These are phyloP conservation scores for Nannizziopsis barbatae DNA, from an alignment of 2,329 filamentous ascomycete genomes.

Conservation along the genomic window DNA sequence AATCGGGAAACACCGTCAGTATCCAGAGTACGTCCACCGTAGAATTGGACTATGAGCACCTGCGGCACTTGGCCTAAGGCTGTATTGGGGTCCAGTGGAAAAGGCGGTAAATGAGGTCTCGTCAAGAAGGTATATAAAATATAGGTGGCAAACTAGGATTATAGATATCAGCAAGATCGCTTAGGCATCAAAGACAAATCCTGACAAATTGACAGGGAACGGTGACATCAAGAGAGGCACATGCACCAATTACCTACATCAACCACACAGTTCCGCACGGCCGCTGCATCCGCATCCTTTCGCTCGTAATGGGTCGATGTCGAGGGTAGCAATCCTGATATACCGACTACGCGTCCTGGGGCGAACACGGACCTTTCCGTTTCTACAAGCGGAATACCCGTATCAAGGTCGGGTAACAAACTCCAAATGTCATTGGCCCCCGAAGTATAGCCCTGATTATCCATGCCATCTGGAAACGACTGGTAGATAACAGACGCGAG, in stretches of 20 bases:
- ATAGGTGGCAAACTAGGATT: constrained; percentile 8
- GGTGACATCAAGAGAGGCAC: neutral
- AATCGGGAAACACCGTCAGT: constrained; percentile 2
- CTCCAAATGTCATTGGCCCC: neutral
- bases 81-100: neutral
- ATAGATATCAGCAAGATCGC: neutral
- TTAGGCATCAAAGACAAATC: neutral
- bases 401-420: constrained; percentile 7
- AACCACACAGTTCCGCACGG: constrained; percentile 4
- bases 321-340: constrained; percentile 9
- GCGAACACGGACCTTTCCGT: constrained; percentile 9
- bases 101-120: neutral
- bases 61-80: neutral
- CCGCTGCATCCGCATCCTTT: neutral
- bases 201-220: neutral
- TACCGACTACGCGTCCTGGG: constrained; percentile 13
- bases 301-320: neutral
- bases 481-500: constrained; percentile 14
- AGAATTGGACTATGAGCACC: constrained; percentile 15
- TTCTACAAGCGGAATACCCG: constrained; percentile 1
- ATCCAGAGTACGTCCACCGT: constrained; percentile 6
- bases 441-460: neutral
- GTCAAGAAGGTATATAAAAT: constrained; percentile 8
- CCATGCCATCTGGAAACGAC: neutral
- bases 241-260: constrained; percentile 1